phyloP scores from a whole-genome alignment of 345 rosid species.

The Geranium brycei region DNA sequence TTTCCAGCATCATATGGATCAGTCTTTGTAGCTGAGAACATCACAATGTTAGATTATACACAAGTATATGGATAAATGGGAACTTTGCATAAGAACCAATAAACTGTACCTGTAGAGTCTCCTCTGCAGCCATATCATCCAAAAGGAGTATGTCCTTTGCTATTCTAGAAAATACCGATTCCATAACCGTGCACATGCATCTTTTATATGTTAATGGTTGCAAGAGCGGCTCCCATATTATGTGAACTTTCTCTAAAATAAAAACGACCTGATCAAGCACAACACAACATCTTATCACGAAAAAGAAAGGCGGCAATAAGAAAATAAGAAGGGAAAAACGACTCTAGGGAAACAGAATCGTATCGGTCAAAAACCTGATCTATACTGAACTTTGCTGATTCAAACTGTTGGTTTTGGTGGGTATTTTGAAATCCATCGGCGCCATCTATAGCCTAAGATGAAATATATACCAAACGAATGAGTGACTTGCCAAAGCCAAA shows the following conservation, averaged over 20 bases:
- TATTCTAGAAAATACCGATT: conserved; percentile 68
- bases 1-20: conserved; percentile 65
- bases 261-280: conserved; percentile 52
- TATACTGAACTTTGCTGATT: conserved; percentile 77
- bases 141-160: conserved; percentile 61
- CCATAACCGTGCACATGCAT: conserved; percentile 73
- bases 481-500: conserved; percentile 1
- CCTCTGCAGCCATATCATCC: conserved; percentile 98
- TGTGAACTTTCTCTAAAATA: conserved; percentile 78
- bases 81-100: background rate
- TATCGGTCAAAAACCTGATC: conserved; percentile 49
- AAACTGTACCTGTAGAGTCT: conserved; percentile 62
- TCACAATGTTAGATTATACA: conserved; percentile 4
- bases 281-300: conserved; percentile 3
- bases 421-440: conserved; percentile 94
- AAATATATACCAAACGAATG: background rate
- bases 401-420: conserved; percentile 63
- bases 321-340: background rate
- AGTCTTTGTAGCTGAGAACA: conserved; percentile 70
- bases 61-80: background rate
- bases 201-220: conserved; percentile 62
- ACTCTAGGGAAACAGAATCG: conserved; percentile 1
- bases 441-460: conserved; percentile 68
- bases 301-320: conserved; percentile 4
- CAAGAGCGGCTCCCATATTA: conserved; percentile 91